Base-by-base conservation (phyloP, 352 stramenopile genomes). In the Bremia lactucae region DNA sequence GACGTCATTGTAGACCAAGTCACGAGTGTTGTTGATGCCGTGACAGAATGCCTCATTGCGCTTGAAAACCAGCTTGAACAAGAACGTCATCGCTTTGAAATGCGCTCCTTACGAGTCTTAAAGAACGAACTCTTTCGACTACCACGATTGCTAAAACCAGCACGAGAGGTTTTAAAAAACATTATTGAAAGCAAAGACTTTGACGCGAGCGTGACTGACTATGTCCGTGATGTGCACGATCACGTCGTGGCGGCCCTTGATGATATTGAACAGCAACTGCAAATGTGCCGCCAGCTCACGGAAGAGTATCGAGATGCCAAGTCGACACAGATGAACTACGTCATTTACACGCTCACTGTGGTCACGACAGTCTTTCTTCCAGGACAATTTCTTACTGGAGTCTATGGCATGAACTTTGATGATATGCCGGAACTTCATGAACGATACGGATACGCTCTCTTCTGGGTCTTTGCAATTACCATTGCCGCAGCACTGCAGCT, bases 331-430 rank as follows among this genome's bases (percentile, higher is more conserved):
- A 89, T 87, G 77, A 90, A 94, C 59, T 82, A 89, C 36, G 81
- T 91, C 19, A 87, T 95, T 42, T 94, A 94, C 63, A 89, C 74
- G n/a, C 67, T 95, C 19, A 94, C 81, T 25, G 82, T 93, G 39
- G 72, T 92, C 45, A 92, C 80, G n/a, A 89, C 77, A 4, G 76
- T 92, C 1, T 93, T 94, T 43, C 45, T 95, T 9, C 78, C 83
- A 0, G 75, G 75, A 20, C 83, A 95, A 52, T 95, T 95, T 46
- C 59, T 95, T 36, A 93, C 83, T 39, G 80, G 83, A 20, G 74
- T 95, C 33, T 93, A 89, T 42, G 81, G 83, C 36, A 94, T 94
- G 83, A 94, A 94, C 66, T 94, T 95, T 60, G 74, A 85, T 37
- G 76, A 89, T 39, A 93, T 93, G 78, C 77, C 77, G 1, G 80